These are phyloP conservation scores for Blastobotrys terrestris DNA, from an alignment of 805 yeast species.

Conservation along the genomic window DNA sequence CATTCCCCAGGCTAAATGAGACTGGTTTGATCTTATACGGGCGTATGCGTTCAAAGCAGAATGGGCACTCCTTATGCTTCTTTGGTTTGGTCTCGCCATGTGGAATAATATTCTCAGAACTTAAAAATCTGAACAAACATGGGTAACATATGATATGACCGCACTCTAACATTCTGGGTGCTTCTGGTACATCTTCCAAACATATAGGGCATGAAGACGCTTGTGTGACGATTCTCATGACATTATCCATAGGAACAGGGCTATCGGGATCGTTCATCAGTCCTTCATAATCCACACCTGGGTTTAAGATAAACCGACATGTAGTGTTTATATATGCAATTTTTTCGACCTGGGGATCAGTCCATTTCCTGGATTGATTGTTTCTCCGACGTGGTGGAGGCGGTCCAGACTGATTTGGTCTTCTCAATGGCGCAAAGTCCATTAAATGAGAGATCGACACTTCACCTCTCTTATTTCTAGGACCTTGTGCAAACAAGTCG, in stretches of 20 bases:
- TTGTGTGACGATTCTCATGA: constrained; percentile 66
- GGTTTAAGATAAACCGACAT: constrained; percentile 76
- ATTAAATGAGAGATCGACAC: constrained; percentile 18
- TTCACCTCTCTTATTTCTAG: constrained; percentile 13
- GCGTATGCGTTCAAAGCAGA: constrained; percentile 57
- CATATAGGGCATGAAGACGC: constrained; percentile 86
- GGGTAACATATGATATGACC: constrained; percentile 88
- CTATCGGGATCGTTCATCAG: constrained; percentile 70
- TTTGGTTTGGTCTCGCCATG: constrained; percentile 18
- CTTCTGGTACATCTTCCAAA: constrained; percentile 71
- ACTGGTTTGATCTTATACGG: constrained; percentile 64
- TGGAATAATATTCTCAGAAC: constrained; percentile 38
- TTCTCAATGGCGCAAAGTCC: constrained; percentile 6
- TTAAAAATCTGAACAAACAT: constrained; percentile 69
- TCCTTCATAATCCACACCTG: constrained; percentile 45
- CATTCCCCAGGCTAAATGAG: constrained; percentile 40
- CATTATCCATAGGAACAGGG: constrained; percentile 54
- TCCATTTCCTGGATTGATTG: not conserved
- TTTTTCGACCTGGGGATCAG: constrained; percentile 20
- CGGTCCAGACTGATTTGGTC: constrained; percentile 2
- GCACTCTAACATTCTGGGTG: constrained; percentile 92
- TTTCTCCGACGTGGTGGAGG: constrained; percentile 1
- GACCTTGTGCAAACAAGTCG: not conserved
- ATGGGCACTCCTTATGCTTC: constrained; percentile 68
- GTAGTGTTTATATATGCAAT: constrained; percentile 60